Base-by-base conservation (phyloP, 768 basidiomycete genomes). In the Kwoniella europaea region DNA sequence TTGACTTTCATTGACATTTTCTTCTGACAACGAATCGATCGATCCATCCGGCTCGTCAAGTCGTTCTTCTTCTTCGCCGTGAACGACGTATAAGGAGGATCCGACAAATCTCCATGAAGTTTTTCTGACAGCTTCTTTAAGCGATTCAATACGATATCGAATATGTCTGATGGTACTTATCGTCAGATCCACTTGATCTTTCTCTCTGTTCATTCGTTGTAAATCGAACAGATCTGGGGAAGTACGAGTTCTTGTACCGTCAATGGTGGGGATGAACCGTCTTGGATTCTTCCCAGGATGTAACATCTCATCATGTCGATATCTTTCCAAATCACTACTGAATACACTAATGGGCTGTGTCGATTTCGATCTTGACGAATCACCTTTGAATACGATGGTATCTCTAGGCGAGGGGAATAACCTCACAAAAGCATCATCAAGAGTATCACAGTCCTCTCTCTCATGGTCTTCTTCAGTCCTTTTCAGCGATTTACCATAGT, bases 351-450 rank as follows among this genome's bases (percentile, higher is more conserved):
- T 4, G 35, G 35, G 35, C 35, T 35, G 35, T 35, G 35, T 35
- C 35, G 20, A n/a, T 15, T 7, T 15, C 18, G 46, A n/a, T 16
- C 44, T 52, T 15, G 50, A 15, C 12, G 63, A 29, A 24, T 64
- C 22, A n/a, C 53, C 63, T 41, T 29, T 54, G 16, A 53, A 50
- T 22, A 55, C 27, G 20, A 61, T 43, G 12, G 12, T 29, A 24
- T 68, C 67, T 7, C 52, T 46, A 12, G 67, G 67, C 18, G 50
- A 35, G 16, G 67, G 67, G 54, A 68, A 68, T 4, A 54, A 29
- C 10, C 60, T 50, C 22, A 57, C 53, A 5, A 68, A 35, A 13
- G 59, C 67, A 18, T 68, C 67, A 52, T 61, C 18, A 27, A 68
- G 22, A 6, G 56, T 59, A 2, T 61, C 52, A 16, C 27, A 20